Evolutionary conservation across 139 green algal genomes (phyloP), one percentile per base, ranked within the genome.

Genomic region (Desmodesmus armatus): DNA sequence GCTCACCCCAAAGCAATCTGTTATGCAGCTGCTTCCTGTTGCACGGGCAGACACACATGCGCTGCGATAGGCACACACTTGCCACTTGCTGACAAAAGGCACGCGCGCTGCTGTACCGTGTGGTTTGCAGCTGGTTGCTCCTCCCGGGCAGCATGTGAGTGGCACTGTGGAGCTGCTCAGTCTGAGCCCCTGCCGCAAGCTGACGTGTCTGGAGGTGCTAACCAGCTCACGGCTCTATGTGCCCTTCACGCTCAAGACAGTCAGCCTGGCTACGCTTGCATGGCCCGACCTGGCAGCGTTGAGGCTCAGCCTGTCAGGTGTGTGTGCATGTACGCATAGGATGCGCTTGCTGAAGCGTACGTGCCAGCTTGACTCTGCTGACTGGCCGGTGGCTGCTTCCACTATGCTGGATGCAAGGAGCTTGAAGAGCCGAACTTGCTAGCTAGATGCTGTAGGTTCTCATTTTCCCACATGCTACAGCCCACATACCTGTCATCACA

Each of bases 241-340:
- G 62, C 62, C 62, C 5, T 29, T 71, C 4, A 71, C 31, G 5
- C 29, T 71, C 25, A 71, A 71, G 29, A 31, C 33, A 3, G 33
- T 71, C 13, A 39, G 25, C 5, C 62, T 71, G 29, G 62, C 62
- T 17, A 40, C 25, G 13, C 62, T 71, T n/a, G 62, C 62, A 21
- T 71, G 62, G 62, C 62, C 62, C 4, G 5, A 71, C 29, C 62
- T 71, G 29, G 62, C 62, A 21, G 29, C 62, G 23, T 29, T 71
- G 29, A 29, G 62, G 4, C 62, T 71, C 29, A 71, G 62, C 62
- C 29, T 71, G 29, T n/a, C 62, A 71, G 62, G 62, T 71, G 55
- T 31, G 19, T 55, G 13, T 13, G 47, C 47, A 55, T 21, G 47
- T 21, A 55, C 9, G 7, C 47, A 13, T 55, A 13, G 7, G 13